Evolutionary conservation across 257 asterid species (phyloP), one percentile per base, ranked within the genome.

Genomic region (Jasminum sambac): DNA sequence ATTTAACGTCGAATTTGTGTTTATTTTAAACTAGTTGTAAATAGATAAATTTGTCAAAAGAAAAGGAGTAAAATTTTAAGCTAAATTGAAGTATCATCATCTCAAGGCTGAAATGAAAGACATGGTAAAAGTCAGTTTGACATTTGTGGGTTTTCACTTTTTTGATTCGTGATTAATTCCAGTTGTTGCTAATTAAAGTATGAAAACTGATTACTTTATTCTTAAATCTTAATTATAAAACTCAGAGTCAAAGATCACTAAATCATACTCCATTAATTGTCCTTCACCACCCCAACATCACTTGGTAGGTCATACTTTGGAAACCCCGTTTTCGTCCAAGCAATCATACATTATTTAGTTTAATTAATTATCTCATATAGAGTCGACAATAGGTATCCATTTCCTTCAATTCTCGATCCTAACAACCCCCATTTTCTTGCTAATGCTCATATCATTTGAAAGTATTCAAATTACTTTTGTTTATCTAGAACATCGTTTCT

Each of bases 221-320:
- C 13, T 68, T 60, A 46, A 66, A 11, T 26, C 13, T 68, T 60
- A 46, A 39, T 38, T 43, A 66, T 55, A 30, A 63, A 63, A 30
- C 5, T 68, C 50, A 43, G 75, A 80, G 82, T 74, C 63, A 75
- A 79, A 65, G 67, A 74, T 66, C 73, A 82, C 78, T 62, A 74
- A 66, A 78, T 74, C 71, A 76, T 75, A 72, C 77, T 67, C 67
- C 39, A 73, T 60, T 55, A 42, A 69, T 70, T 84, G 86, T 85
- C 84, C 63, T 70, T 84, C 85, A 83, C 82, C 82, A 68, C 64
- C 85, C 87, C 82, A 74, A 73, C 90, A 86, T 75, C 80, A 38
- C 83, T 77, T 58, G 64, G 76, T 76, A 75, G 77, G 48, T 63
- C 66, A 67, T 70, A 79, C 58, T 64, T 79, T 70, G 36, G 76